phyloP scores from a whole-genome alignment of 176 grass and related monocot genomes.

The Echinochloa phyllopogon region DNA sequence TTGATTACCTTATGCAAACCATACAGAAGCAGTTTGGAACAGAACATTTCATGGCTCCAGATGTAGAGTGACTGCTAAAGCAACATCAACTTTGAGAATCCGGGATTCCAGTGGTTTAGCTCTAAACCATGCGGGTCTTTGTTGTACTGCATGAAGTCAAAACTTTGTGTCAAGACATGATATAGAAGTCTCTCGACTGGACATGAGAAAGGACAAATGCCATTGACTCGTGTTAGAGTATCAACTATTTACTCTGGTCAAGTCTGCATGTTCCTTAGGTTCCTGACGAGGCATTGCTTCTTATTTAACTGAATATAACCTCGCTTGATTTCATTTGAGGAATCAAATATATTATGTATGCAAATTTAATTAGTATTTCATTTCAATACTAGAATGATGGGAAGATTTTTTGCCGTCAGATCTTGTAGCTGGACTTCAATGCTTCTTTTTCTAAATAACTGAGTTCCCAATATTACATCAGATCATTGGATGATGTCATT shows the following conservation, averaged over 20 bases:
- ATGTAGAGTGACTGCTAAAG: slow-evolving; percentile 5
- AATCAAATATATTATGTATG: neutral
- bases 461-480: neutral
- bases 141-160: neutral
- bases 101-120: slow-evolving; percentile 1
- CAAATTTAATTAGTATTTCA: neutral
- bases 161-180: neutral
- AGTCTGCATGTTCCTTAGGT: neutral
- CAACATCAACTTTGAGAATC: neutral
- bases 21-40: neutral
- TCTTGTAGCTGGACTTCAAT: slow-evolving; percentile 15
- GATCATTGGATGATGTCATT: slow-evolving; percentile 11
- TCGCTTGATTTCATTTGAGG: neutral
- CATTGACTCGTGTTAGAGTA: neutral
- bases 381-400: neutral
- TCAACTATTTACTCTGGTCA: neutral
- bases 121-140: neutral
- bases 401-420: neutral
- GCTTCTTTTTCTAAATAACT: slow-evolving; percentile 2
- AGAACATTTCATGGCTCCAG: neutral
- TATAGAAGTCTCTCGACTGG: neutral
- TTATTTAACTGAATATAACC: neutral
- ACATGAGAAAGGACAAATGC: neutral
- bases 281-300: neutral
- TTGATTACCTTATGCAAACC: slow-evolving; percentile 24